phyloP scores from a whole-genome alignment of 176 grass and related monocot genomes.

The Puya raimondii region DNA sequence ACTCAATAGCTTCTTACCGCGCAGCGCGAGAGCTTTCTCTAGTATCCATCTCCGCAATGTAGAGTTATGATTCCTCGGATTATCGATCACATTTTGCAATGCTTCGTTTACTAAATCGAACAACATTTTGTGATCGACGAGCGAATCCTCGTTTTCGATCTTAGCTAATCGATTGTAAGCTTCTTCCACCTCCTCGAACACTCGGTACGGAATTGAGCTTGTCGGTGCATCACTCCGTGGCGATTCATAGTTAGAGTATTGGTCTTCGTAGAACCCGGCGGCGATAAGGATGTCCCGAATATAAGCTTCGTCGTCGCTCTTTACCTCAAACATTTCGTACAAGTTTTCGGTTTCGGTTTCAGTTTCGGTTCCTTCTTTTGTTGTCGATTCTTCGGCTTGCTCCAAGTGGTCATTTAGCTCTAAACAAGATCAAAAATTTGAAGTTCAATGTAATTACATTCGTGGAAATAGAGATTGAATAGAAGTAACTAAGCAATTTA shows the following conservation, averaged over 20 bases:
- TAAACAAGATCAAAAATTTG: constrained; percentile 2
- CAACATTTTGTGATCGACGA: constrained; percentile 35
- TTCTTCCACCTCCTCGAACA: constrained; percentile 66
- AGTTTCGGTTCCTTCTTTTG: constrained; percentile 10
- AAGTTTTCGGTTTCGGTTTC: background rate
- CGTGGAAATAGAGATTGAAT: background rate
- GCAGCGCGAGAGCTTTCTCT: constrained; percentile 1
- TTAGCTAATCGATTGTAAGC: constrained; percentile 23
- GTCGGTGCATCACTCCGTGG: constrained; percentile 16
- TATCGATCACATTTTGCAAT: constrained; percentile 23
- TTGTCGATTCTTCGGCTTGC: constrained; percentile 17
- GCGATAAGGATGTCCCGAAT: constrained; percentile 42
- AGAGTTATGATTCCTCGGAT: constrained; percentile 1
- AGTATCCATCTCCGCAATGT: constrained; percentile 36
- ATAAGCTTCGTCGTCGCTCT: constrained; percentile 33
- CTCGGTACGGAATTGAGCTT: constrained; percentile 16
- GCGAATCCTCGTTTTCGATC: constrained; percentile 7
- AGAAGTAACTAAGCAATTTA: constrained; percentile 8
- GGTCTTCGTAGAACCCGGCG: constrained; percentile 46
- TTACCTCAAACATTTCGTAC: constrained; percentile 17
- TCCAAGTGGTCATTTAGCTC: constrained; percentile 24
- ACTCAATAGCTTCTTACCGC: constrained; percentile 31
- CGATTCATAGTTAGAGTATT: background rate
- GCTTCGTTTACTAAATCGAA: constrained; percentile 72
- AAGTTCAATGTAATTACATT: background rate